phyloP scores from a whole-genome alignment of 805 yeast species.

The Scheffersomyces stipitis region DNA sequence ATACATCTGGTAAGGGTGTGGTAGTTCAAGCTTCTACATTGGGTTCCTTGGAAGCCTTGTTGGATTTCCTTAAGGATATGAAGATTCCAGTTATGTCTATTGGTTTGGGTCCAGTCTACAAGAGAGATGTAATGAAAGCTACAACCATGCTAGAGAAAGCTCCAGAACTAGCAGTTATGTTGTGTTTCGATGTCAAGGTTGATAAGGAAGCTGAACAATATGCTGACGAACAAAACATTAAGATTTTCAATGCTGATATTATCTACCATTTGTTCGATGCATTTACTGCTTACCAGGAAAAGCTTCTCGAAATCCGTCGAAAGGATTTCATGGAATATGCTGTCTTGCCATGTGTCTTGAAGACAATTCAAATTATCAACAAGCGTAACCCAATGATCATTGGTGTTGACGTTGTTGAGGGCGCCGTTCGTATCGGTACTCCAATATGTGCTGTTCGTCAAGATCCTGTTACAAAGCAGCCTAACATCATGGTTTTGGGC shows the following conservation, averaged over 20 bases:
- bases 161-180: conserved; percentile 94
- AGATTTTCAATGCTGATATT: conserved; percentile 92
- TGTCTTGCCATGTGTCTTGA: conserved; percentile 91
- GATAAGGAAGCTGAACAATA: conserved; percentile 99
- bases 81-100: conserved; percentile 99
- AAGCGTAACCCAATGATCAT: conserved; percentile 99
- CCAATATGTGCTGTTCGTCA: conserved; percentile 92
- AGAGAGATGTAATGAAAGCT: conserved; percentile 98
- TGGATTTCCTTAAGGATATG: conserved; percentile 97
- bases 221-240: conserved; percentile 89
- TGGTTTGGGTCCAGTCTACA: conserved; percentile 96
- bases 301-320: conserved; percentile 86
- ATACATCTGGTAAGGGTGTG: conserved; percentile 94
- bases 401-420: conserved; percentile 97
- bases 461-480: conserved; percentile 82
- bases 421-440: conserved; percentile 85
- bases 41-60: conserved; percentile 95
- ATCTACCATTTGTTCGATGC: conserved; percentile 96
- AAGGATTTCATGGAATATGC: conserved; percentile 86
- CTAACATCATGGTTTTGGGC: conserved; percentile 73
- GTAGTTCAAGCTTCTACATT: conserved; percentile 97
- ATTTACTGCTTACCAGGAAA: conserved; percentile 87
- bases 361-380: conserved; percentile 94
- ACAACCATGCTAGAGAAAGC: conserved; percentile 96
- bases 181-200: conserved; percentile 95